phyloP scores from a whole-genome alignment of 345 rosid species.

The Eucalyptus shirleyi region DNA sequence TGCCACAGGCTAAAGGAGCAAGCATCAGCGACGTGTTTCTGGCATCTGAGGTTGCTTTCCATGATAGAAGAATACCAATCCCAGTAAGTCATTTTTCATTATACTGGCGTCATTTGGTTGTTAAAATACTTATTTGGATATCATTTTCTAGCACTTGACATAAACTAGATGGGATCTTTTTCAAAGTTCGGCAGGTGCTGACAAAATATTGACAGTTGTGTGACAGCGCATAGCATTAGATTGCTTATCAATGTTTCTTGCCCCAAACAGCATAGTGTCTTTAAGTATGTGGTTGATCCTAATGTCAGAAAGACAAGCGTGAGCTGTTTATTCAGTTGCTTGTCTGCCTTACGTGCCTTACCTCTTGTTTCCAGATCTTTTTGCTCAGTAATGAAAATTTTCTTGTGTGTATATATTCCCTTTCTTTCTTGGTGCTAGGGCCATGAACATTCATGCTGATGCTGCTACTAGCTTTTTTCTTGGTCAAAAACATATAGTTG shows the following conservation, averaged over 20 bases:
- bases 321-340: background rate
- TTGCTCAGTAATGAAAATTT: background rate
- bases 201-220: background rate
- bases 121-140: background rate
- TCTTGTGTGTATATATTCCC: background rate
- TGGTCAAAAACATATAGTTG: background rate
- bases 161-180: background rate
- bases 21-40: conserved; percentile 63
- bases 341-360: background rate
- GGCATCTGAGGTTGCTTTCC: conserved; percentile 71
- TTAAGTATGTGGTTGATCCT: background rate
- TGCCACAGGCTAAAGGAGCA: conserved; percentile 72
- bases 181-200: background rate
- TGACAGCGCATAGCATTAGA: background rate
- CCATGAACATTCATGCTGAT: background rate
- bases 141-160: background rate
- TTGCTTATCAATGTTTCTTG: background rate
- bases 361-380: background rate
- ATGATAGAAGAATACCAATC: conserved; percentile 89
- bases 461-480: background rate
- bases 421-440: background rate
- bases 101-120: background rate
- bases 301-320: background rate
- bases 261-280: background rate
- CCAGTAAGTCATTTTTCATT: conserved; percentile 34